Conservation (phyloP, 306 rosid species). For the Pueraria montana region DNA sequence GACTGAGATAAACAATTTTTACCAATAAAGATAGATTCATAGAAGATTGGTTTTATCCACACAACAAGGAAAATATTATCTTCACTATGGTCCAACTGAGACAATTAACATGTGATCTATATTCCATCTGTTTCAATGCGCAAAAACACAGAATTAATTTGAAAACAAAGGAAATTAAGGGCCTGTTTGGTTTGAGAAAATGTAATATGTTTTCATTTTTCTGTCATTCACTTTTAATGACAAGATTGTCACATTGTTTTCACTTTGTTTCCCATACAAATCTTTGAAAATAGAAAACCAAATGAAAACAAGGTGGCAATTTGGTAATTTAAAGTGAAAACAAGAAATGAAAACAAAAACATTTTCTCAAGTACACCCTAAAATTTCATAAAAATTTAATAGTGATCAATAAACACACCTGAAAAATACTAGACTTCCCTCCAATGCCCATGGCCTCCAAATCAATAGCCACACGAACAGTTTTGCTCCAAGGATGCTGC, state of each 20-base stretch:
- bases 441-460: conserved; percentile 98
- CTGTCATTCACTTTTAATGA: neutral
- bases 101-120: conserved; percentile 20
- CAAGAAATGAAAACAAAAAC: neutral
- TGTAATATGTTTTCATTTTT: neutral
- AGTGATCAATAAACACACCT: conserved; percentile 67
- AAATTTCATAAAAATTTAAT: neutral
- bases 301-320: neutral
- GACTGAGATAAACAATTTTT: neutral
- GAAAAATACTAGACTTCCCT: conserved; percentile 94
- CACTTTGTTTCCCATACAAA: neutral
- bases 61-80: neutral
- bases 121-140: neutral
- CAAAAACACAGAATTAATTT: neutral
- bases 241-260: neutral
- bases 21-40: neutral
- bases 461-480: conserved; percentile 86
- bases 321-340: neutral
- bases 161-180: neutral
- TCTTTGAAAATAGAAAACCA: no score
- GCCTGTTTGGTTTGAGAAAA: neutral
- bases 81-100: neutral
- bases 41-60: neutral
- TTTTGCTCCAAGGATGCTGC: conserved; percentile 96
- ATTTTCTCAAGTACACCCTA: neutral